phyloP scores from a whole-genome alignment of 768 basidiomycete genomes.

The Serpula lacrymans region DNA sequence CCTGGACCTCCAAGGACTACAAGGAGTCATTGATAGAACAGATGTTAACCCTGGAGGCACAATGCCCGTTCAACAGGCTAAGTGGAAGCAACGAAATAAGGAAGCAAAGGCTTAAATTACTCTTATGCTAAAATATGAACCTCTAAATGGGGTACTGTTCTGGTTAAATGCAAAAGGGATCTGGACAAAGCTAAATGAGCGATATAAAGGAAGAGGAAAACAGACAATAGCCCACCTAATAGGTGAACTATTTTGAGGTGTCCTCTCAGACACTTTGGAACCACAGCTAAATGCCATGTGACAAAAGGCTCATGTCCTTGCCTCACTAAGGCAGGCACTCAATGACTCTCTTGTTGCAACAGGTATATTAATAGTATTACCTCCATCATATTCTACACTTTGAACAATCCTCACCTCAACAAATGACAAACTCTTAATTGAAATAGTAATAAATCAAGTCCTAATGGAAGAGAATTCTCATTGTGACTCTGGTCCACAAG shows the following conservation, averaged over 20 bases:
- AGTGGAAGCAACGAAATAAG: slow-evolving; percentile 7
- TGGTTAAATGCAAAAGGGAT: slow-evolving; percentile 7
- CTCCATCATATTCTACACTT: slow-evolving; percentile 14
- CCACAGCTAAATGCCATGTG: slow-evolving; percentile 19
- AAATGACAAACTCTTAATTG: too few species aligned
- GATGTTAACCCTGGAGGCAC: neutral
- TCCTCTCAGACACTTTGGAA: slow-evolving; percentile 16
- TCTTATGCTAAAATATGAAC: slow-evolving; percentile 20
- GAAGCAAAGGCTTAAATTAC: slow-evolving; percentile 19
- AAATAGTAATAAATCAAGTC: too few species aligned
- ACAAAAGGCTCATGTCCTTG: slow-evolving; percentile 17
- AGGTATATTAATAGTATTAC: too few species aligned
- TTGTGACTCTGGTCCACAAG: too few species aligned
- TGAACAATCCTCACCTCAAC: slow-evolving; percentile 16
- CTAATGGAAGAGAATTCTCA: too few species aligned
- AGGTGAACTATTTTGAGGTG: slow-evolving; percentile 17
- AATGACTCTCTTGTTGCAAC: too few species aligned
- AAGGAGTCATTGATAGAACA: slow-evolving; percentile 2
- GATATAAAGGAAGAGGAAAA: slow-evolving; percentile 21
- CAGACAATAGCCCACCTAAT: slow-evolving; percentile 20
- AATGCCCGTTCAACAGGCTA: neutral
- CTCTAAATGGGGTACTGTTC: slow-evolving; percentile 16
- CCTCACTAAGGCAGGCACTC: too few species aligned
- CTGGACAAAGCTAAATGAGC: slow-evolving; percentile 15
- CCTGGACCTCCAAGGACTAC: slow-evolving; percentile 12